Conservation (phyloP, 192 early-diverging fungal species). For the Mortierella alpina region DNA sequence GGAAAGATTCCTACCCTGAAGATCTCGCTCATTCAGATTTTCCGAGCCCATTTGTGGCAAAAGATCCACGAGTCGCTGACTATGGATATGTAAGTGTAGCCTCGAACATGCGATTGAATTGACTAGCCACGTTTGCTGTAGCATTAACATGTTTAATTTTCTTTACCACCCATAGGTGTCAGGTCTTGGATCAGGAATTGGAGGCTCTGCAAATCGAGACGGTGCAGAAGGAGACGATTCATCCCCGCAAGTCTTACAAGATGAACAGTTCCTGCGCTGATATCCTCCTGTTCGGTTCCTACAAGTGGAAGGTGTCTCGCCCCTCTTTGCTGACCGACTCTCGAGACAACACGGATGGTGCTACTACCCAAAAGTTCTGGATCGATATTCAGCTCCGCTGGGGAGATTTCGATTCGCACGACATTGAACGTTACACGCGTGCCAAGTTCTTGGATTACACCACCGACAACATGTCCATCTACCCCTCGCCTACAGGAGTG, state of each 20-base stretch:
- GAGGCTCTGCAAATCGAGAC: constrained; percentile 98
- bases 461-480: constrained; percentile 98
- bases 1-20: constrained; percentile 99
- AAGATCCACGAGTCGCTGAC: constrained; percentile 88
- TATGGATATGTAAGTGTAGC: constrained; percentile 35
- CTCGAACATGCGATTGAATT: background rate
- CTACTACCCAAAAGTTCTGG: constrained; percentile 97
- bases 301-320: constrained; percentile 98
- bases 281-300: constrained; percentile 94
- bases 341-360: constrained; percentile 95
- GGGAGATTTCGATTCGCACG: constrained; percentile 99
- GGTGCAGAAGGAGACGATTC: constrained; percentile 99
- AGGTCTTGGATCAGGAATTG: constrained; percentile 97
- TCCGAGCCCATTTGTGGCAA: constrained; percentile 99
- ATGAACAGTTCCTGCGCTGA: constrained; percentile 96
- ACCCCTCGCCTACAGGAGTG: constrained; percentile 97
- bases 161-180: constrained; percentile 56
- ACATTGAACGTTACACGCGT: constrained; percentile 98
- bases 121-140: background rate
- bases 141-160: background rate
- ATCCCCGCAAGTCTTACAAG: constrained; percentile 99
- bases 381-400: constrained; percentile 98
- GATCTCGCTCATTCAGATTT: constrained; percentile 98
- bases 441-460: constrained; percentile 99
- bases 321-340: constrained; percentile 93